Evolutionary conservation across 2,329 filamentous ascomycete species (phyloP).

Genomic region (Nemania sp.): DNA sequence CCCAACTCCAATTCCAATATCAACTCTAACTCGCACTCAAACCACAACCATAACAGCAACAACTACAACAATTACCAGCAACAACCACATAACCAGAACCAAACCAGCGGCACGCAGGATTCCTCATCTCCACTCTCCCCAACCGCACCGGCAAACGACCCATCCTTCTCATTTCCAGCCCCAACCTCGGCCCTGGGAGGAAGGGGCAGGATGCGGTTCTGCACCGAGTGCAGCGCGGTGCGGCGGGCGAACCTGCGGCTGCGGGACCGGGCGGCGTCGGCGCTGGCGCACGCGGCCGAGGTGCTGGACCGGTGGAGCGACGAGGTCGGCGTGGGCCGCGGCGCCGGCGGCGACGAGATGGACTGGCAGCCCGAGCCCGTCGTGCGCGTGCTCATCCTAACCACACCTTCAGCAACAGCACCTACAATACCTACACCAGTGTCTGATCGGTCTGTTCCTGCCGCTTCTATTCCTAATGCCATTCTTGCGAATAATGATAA

Average conservation of each 20-base stretch:
- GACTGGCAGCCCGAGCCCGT: constrained; percentile 42
- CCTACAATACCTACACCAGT: no score
- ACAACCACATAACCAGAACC: no score
- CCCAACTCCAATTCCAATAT: neutral
- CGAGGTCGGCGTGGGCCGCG: constrained; percentile 33
- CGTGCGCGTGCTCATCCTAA: constrained; percentile 31
- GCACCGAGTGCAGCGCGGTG: constrained; percentile 35
- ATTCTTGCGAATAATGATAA: no score
- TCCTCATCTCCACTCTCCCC: neutral
- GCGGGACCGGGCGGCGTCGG: constrained; percentile 26
- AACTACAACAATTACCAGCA: no score
- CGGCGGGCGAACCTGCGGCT: constrained; percentile 36
- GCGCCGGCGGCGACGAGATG: constrained; percentile 35
- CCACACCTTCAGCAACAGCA: neutral
- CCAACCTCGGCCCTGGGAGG: neutral
- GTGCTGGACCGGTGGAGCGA: constrained; percentile 31
- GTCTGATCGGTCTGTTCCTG: no score
- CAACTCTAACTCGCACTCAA: no score
- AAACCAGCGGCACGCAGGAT: no score
- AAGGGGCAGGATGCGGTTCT: constrained; percentile 18
- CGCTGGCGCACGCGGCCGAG: constrained; percentile 11
- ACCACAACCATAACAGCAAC: no score
- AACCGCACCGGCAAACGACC: no score
- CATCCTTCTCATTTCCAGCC: neutral
- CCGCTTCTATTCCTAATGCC: no score